Evolutionary conservation across 768 basidiomycete species (phyloP).

Genomic region (Boletales sp.): DNA sequence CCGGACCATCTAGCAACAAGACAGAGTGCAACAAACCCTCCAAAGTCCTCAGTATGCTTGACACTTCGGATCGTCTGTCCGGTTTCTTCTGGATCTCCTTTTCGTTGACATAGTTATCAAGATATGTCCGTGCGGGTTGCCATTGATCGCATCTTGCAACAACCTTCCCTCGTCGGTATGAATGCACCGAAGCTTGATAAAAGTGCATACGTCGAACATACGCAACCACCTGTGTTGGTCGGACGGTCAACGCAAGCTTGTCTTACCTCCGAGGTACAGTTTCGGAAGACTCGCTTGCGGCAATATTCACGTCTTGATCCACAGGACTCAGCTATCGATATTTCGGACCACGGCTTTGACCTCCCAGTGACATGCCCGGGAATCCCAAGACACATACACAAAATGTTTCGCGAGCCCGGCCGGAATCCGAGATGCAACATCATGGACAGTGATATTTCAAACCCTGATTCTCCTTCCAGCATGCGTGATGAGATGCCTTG

Average conservation of each 20-base stretch:
- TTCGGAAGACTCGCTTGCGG: background rate
- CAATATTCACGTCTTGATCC: slow-evolving; percentile 3
- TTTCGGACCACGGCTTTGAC: background rate
- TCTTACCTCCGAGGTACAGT: slow-evolving; percentile 12
- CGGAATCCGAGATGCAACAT: background rate
- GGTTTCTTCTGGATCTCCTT: background rate
- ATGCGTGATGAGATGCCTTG: background rate
- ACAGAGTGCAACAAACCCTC: slow-evolving; percentile 14
- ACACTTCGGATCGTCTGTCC: slow-evolving; percentile 27
- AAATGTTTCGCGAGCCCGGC: background rate
- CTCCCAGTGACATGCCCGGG: background rate
- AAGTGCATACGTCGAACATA: background rate
- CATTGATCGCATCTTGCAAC: slow-evolving; percentile 26
- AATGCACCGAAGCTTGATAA: background rate
- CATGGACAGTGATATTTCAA: background rate
- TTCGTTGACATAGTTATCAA: slow-evolving; percentile 7
- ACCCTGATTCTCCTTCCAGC: background rate
- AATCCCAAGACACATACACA: background rate
- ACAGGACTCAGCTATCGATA: slow-evolving; percentile 2
- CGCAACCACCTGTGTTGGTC: background rate
- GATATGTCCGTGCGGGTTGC: slow-evolving; percentile 28
- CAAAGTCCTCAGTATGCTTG: slow-evolving; percentile 22
- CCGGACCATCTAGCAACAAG: slow-evolving; percentile 2
- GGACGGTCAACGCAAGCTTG: background rate
- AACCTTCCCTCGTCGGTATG: slow-evolving; percentile 24